A percentile compares a stretch with the other conserved stretches of the same genome.
Evolutionary conservation across 768 basidiomycete species (phyloP).

Genomic region (Trametes cubensis): DNA sequence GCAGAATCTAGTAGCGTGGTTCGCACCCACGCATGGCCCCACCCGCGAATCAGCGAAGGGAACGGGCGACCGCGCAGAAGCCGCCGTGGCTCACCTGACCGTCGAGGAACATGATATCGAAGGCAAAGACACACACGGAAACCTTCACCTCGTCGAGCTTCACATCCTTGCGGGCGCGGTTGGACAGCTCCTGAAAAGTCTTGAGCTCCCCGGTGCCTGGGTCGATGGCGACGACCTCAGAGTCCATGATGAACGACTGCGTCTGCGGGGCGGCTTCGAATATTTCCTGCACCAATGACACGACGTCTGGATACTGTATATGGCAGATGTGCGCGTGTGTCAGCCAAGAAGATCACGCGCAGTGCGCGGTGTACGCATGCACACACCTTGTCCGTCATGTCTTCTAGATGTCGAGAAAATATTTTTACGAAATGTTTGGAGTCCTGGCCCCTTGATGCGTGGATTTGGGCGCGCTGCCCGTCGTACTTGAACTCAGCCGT

Average conservation of each 20-base stretch:
- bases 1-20: constrained; percentile 52
- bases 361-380: constrained; percentile 4
- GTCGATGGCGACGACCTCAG: constrained; percentile 88
- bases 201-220: constrained; percentile 59
- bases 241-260: constrained; percentile 74
- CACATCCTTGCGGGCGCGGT: constrained; percentile 84
- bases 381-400: constrained; percentile 85
- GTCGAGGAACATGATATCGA: constrained; percentile 88
- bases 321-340: constrained; percentile 10
- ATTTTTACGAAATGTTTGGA: constrained; percentile 52
- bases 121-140: constrained; percentile 80
- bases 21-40: constrained; percentile 1
- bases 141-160: constrained; percentile 73
- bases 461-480: constrained; percentile 84
- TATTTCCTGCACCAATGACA: constrained; percentile 55
- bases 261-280: constrained; percentile 47
- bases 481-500: constrained; percentile 92
- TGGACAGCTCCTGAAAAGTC: constrained; percentile 87
- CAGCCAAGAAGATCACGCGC: constrained; percentile 16
- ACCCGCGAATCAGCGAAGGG: constrained; percentile 1
- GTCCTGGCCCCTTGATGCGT: constrained; percentile 44
- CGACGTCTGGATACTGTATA: constrained; percentile 79
- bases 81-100: constrained; percentile 57
- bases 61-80: constrained; percentile 15
- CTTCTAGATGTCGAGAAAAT: constrained; percentile 88